Percentiles rank a stretch among this genome's conserved stretches.
Evolutionary conservation across 2,329 filamentous ascomycete genomes (phyloP).

Genomic region (Pyrenochaeta sp.): DNA sequence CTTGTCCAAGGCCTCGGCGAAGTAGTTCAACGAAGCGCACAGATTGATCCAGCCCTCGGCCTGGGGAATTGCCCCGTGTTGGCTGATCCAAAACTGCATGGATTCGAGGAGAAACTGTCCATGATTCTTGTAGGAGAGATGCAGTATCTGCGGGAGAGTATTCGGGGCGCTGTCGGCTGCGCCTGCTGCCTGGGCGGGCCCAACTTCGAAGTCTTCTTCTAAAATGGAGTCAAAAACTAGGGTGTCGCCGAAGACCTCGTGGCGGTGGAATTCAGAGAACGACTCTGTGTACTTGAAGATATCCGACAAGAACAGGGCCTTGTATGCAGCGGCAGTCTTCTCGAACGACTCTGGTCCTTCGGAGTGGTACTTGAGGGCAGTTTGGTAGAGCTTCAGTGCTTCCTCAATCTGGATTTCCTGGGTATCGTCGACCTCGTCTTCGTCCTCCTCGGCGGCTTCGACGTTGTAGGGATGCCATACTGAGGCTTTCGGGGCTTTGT

Average conservation of each 20-base stretch:
- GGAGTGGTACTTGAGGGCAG: conserved; percentile 87
- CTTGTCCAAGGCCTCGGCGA: conserved; percentile 68
- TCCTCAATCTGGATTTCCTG: conserved; percentile 98
- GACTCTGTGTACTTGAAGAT: conserved; percentile 94
- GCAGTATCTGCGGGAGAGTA: conserved; percentile 86
- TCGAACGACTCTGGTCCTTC: conserved; percentile 79
- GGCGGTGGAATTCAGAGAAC: conserved; percentile 80
- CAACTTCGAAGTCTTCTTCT: conserved; percentile 48
- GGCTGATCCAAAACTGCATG: conserved; percentile 61
- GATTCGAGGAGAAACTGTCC: conserved; percentile 89
- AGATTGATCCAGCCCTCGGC: conserved; percentile 31
- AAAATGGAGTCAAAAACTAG: conserved; percentile 52
- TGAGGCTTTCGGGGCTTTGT: too few relatives aligned
- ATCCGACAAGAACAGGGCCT: conserved; percentile 84
- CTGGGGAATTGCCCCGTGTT: conserved; percentile 47
- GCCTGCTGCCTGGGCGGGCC: conserved; percentile 58
- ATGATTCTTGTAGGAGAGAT: conserved; percentile 93
- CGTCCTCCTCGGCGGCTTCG: conserved; percentile 87
- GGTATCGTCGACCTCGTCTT: conserved; percentile 92
- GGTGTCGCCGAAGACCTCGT: conserved; percentile 60
- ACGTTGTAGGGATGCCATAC: conserved; percentile 89
- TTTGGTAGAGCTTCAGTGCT: conserved; percentile 92
- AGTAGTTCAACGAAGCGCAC: conserved; percentile 56
- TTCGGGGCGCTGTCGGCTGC: conserved; percentile 78
- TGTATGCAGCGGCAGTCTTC: conserved; percentile 82